Evolutionary conservation across 441 rosid genomes (phyloP).

Genomic region (Euphorbia celastroides): DNA sequence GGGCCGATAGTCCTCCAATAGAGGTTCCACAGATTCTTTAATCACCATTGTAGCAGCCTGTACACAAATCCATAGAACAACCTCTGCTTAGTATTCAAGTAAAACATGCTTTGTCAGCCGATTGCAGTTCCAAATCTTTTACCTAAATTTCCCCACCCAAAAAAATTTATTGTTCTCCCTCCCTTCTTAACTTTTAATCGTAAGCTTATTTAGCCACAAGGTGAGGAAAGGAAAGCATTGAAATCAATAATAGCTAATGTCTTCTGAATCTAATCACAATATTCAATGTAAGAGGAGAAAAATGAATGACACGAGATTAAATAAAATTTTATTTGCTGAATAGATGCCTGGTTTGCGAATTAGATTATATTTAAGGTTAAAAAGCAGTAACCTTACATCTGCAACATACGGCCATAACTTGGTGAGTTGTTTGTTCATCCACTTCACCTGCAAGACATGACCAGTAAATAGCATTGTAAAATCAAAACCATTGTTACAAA

Average conservation of each 20-base stretch:
- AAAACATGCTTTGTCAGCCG: not conserved
- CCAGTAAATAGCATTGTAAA: conserved; percentile 12
- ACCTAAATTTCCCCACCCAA: not conserved
- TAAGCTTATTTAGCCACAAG: not conserved
- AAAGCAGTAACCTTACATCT: conserved; percentile 52
- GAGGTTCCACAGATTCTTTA: conserved; percentile 90
- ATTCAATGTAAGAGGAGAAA: not conserved
- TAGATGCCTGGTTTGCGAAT: not conserved
- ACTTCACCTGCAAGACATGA: conserved; percentile 64
- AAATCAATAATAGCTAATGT: not conserved
- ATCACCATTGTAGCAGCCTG: conserved; percentile 89
- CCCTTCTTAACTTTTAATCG: not conserved
- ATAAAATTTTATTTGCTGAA: not conserved
- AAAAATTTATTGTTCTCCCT: not conserved
- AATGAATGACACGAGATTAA: not conserved
- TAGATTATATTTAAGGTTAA: conserved; percentile 3
- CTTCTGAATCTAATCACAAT: not conserved
- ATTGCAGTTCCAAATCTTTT: not conserved
- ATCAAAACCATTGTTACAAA: not conserved
- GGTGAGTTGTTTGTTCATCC: conserved; percentile 89
- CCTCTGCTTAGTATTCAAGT: not conserved
- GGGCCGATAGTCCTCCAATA: conserved; percentile 89
- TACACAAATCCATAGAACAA: conserved; percentile 21
- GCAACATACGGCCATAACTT: conserved; percentile 95
- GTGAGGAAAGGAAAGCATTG: not conserved